phyloP scores from a whole-genome alignment of 2,329 filamentous ascomycete species.

The Ophiostoma pallidulum region DNA sequence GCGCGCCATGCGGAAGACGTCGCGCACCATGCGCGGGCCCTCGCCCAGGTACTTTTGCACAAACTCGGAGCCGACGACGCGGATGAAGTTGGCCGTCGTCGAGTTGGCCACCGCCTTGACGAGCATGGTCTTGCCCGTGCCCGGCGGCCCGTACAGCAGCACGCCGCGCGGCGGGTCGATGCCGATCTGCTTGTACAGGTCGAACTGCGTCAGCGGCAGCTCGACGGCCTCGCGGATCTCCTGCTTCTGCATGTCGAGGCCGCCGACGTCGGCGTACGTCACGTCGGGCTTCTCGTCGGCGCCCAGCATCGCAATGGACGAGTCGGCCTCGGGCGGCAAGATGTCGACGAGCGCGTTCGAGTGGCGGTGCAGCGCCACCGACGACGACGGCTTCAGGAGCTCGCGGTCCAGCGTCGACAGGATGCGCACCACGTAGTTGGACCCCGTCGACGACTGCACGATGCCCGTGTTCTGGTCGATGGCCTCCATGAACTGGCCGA shows the following conservation, averaged over 20 bases:
- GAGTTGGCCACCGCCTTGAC: constrained; percentile 98
- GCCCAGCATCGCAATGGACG: constrained; percentile 96
- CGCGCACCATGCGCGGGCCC: constrained; percentile 95
- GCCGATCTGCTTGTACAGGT: constrained; percentile 98
- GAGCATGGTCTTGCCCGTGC: constrained; percentile 93
- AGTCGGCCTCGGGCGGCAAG: constrained; percentile 95
- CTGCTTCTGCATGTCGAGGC: constrained; percentile 99
- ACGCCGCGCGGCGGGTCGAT: constrained; percentile 97
- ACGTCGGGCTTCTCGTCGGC: constrained; percentile 96
- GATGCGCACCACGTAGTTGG: constrained; percentile 97
- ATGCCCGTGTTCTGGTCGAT: constrained; percentile 99
- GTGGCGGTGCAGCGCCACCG: constrained; percentile 93
- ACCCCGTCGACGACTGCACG: constrained; percentile 94
- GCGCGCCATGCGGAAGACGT: constrained; percentile 97
- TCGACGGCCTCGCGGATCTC: constrained; percentile 98
- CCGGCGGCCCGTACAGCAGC: constrained; percentile 88
- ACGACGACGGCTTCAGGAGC: constrained; percentile 94
- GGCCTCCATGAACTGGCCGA: constrained; percentile 99
- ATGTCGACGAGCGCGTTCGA: constrained; percentile 98
- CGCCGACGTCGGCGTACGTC: constrained; percentile 95
- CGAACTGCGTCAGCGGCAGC: constrained; percentile 91
- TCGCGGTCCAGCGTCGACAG: constrained; percentile 97
- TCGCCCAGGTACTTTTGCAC: constrained; percentile 98
- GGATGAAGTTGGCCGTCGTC: constrained; percentile 96
- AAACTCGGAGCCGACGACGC: constrained; percentile 95